Evolutionary conservation across 768 basidiomycete genomes (phyloP), one percentile per base, ranked within the genome.

Genomic region (Sutorius australiensis): DNA sequence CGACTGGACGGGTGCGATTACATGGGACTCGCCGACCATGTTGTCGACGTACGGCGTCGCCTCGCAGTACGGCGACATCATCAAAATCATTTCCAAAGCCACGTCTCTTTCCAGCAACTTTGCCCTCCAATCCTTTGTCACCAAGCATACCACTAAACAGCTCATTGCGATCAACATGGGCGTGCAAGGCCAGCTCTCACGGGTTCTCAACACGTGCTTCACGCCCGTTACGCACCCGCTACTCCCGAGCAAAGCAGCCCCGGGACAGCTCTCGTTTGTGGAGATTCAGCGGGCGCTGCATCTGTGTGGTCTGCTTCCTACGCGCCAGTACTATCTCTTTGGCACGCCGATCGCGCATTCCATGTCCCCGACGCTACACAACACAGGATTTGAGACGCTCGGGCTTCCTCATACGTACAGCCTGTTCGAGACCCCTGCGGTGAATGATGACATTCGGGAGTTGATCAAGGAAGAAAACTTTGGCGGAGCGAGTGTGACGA

Each of bases 161-260:
- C 77, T 98, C 62, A 84, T 99, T 51, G 92, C 94, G 5, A 87
- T 98, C 74, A 98, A 98, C 72, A 95, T 95, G 86, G 92, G 93
- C 16, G 64, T 77, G 16, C 80, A 83, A 44, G 97, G 97, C 12
- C 95, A 98, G 68, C 78, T 98, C 64, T 94, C 94, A 5, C 81
- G 97, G 28, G 80, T 98, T 48, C 76, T 97, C 54, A 95, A 95
- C 70, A 70, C 77, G 6, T 87, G 86, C 9, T 82, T 99, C 61
- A 94, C 86, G 34, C 95, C 95, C 13, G 83, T 98, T 40, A 91
- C 94, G 0, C 97, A 98, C 68, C 85, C 91, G 0, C 74, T 86
- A 5, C 79, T 95, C n/a, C 92, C 93, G 0, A 77, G 75, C 50
- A 83, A 86, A 56, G 92, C 95, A 0, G 97, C 95, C 0, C 95